Evolutionary conservation across 2,329 filamentous ascomycete genomes (phyloP), one percentile per base, ranked within the genome.

Genomic region (Hymenoscyphus occultus): DNA sequence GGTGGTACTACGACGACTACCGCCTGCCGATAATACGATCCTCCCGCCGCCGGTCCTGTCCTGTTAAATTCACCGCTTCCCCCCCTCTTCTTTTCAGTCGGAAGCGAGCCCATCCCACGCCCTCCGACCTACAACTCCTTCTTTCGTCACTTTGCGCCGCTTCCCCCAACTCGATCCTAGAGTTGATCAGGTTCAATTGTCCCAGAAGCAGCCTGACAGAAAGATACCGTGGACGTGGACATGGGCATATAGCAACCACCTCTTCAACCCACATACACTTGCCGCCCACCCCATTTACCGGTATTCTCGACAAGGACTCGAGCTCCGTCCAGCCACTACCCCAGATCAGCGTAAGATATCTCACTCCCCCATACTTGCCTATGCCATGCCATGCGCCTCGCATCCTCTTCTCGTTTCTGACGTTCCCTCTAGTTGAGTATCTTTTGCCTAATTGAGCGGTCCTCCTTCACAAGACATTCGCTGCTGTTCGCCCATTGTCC

Each of bases 61-160:
- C 45, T 51, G 45, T 51, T 51, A 51, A 22, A 51, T 51, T 28
- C 45, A 51, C 45, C n/a, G 45, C 45, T 12, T 51, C 19, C 45
- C 45, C 45, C 45, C 45, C 19, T 19, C 22, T n/a, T n/a, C 19
- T 51, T 22, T 51, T 51, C 45, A n/a, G 22, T 51, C 22, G 45
- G 45, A 51, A 51, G n/a, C 45, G 45, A 51, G 19, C 10, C 22
- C 45, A 22, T 22, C 45, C 45, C n/a, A 19, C 45, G n/a, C 5
- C 45, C 19, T 19, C 45, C 9, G 22, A n/a, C 45, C 19, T 16
- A n/a, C 10, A 3, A 51, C n/a, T 51, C 45, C n/a, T 51, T 12
- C 2, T 51, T 51, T 22, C 12, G 10, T 51, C 45, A 10, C 45
- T 51, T n/a, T 22, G 22, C 45, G n/a, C 45, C 45, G 45, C 45